phyloP scores from a whole-genome alignment of 139 green algal genomes.

The Coelastrella sp. region DNA sequence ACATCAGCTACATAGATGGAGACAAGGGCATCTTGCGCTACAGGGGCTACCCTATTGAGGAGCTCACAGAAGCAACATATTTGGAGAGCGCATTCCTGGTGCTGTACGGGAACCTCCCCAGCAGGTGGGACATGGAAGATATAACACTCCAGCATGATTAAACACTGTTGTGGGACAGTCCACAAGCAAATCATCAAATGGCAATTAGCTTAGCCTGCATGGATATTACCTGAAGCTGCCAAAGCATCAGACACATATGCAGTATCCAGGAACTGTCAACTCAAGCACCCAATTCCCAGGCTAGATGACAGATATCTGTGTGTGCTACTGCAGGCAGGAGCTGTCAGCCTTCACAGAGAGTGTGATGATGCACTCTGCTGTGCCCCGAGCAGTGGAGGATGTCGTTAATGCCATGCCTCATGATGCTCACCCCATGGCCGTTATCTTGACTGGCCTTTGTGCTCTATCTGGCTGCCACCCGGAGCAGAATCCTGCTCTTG shows the following conservation, averaged over 20 bases:
- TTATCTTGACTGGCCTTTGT: slow-evolving; percentile 75
- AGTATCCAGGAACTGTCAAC: too few species aligned
- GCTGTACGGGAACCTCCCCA: slow-evolving; percentile 88
- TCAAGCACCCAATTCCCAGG: too few species aligned
- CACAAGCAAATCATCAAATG: too few species aligned
- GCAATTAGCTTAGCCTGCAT: too few species aligned
- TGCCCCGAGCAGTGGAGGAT: slow-evolving; percentile 84
- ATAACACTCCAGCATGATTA: neutral
- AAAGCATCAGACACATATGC: too few species aligned
- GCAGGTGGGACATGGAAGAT: neutral
- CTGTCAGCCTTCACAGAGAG: slow-evolving; percentile 79
- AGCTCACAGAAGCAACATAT: slow-evolving; percentile 88
- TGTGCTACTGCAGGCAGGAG: slow-evolving; percentile 2
- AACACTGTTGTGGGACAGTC: too few species aligned
- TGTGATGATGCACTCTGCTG: slow-evolving; percentile 87
- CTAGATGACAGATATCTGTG: neutral
- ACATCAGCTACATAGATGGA: slow-evolving; percentile 97
- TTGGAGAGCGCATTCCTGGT: slow-evolving; percentile 89
- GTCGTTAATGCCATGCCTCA: slow-evolving; percentile 87
- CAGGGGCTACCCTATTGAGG: slow-evolving; percentile 69
- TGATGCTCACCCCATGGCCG: slow-evolving; percentile 95
- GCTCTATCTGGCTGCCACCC: slow-evolving; percentile 55
- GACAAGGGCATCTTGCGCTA: slow-evolving; percentile 96
- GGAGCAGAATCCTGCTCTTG: slow-evolving; percentile 93
- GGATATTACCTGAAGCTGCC: too few species aligned